Evolutionary conservation across 345 rosid species (phyloP).

Genomic region (Eucalyptus victrix): DNA sequence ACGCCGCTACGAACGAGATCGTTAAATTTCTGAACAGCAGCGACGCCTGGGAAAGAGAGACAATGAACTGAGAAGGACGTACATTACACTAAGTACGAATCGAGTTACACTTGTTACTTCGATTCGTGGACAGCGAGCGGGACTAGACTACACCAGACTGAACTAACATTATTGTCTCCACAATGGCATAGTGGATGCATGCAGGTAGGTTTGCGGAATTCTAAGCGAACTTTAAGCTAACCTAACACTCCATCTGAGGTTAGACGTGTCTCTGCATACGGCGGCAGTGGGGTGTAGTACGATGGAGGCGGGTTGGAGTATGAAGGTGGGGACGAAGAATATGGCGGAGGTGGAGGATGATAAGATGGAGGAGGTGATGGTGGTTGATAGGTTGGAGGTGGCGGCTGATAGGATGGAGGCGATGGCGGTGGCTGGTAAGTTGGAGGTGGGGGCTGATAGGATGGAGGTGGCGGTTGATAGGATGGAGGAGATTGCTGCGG

Average conservation of each 20-base stretch:
- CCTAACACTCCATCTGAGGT: not conserved
- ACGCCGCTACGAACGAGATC: not conserved
- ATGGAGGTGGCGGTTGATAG: not conserved
- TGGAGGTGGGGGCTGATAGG: not conserved
- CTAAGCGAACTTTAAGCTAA: not conserved
- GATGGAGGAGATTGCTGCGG: not conserved
- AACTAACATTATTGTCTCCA: not conserved
- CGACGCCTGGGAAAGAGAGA: not conserved
- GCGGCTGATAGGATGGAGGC: not conserved
- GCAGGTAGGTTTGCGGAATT: not conserved
- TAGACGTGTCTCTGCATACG: not conserved
- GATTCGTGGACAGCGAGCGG: not conserved
- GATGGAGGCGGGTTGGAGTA: not conserved
- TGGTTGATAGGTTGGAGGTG: not conserved
- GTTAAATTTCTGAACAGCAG: not conserved
- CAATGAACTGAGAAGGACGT: not conserved
- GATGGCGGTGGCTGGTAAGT: not conserved
- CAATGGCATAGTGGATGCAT: not conserved
- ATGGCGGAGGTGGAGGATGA: not conserved
- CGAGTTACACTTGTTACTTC: not conserved
- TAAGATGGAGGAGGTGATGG: constrained; percentile 3
- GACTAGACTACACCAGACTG: not conserved
- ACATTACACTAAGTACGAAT: not conserved
- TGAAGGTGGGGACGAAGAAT: not conserved
- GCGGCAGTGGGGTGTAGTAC: not conserved